phyloP scores from a whole-genome alignment of 202 grass and related monocot genomes.

The Schoenoplectus triqueter region DNA sequence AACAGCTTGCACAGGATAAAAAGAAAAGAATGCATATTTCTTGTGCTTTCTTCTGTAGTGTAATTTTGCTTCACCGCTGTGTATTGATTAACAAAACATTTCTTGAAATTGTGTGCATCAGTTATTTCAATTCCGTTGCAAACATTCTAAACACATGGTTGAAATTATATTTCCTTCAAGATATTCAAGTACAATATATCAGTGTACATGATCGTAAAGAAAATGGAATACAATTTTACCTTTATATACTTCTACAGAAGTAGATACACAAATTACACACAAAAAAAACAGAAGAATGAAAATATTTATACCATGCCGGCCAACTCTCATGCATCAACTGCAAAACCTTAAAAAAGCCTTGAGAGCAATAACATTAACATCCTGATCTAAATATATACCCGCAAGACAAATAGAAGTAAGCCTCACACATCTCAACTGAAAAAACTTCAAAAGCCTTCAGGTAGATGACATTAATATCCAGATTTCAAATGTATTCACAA shows the following conservation, averaged over 20 bases:
- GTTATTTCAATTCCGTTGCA: constrained; percentile 1
- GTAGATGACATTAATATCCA: not conserved
- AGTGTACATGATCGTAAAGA: not conserved
- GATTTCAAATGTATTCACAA: constrained; percentile 23
- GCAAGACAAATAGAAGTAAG: not conserved
- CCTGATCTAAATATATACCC: too few species aligned
- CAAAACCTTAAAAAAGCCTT: too few species aligned
- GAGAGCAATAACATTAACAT: too few species aligned
- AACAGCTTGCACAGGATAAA: constrained; percentile 31
- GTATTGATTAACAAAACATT: constrained; percentile 24
- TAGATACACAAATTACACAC: not conserved
- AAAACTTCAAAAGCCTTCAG: not conserved
- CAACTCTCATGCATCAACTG: not conserved
- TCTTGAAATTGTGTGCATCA: not conserved
- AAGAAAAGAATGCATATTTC: constrained; percentile 29
- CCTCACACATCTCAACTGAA: constrained; percentile 5
- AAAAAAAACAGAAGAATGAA: not conserved
- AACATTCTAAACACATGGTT: not conserved
- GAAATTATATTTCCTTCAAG: not conserved
- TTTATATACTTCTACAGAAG: not conserved
- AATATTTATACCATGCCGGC: not conserved
- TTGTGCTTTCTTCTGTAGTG: constrained; percentile 35
- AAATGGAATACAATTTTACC: not conserved
- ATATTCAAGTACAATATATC: not conserved
- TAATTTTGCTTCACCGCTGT: constrained; percentile 33